Evolutionary conservation across 371 early-diverging fungal genomes (phyloP).

Genomic region (Mycotypha africana): DNA sequence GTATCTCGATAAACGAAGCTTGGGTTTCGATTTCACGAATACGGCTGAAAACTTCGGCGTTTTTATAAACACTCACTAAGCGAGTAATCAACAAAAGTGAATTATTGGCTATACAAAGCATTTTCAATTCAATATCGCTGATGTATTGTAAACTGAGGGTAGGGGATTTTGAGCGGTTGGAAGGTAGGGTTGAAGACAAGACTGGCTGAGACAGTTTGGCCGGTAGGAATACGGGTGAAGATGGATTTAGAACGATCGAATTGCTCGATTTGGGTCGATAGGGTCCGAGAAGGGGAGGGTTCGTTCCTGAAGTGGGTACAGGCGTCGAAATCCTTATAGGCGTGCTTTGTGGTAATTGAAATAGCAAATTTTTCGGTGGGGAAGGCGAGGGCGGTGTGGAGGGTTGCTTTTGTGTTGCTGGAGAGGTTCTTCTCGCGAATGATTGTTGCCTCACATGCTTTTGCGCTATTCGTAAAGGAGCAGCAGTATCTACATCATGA

Average conservation of each 20-base stretch:
- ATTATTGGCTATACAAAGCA: slow-evolving; percentile 19
- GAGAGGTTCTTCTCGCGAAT: no score
- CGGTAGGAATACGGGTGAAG: background rate
- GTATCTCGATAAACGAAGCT: slow-evolving; percentile 11
- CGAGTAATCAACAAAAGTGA: slow-evolving; percentile 11
- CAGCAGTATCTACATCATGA: no score
- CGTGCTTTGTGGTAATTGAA: no score
- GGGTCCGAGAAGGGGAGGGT: background rate
- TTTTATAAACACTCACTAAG: slow-evolving; percentile 27
- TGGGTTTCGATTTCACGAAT: slow-evolving; percentile 34
- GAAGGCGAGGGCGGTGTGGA: no score
- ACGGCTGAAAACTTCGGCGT: slow-evolving; percentile 19
- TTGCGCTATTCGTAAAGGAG: no score
- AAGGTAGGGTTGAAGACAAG: no score
- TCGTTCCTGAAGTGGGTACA: background rate
- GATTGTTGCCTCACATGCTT: no score
- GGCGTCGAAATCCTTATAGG: no score
- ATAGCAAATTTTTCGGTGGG: background rate
- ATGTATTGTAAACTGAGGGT: slow-evolving; percentile 19
- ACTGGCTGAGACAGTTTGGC: background rate
- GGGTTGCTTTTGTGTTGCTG: no score
- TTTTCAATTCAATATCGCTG: slow-evolving; percentile 15
- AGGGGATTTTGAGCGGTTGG: no score
- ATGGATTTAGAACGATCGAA: background rate
- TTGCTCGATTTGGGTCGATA: no score